Conservation (phyloP, 2,329 filamentous ascomycete species). For the Alternaria viburni region DNA sequence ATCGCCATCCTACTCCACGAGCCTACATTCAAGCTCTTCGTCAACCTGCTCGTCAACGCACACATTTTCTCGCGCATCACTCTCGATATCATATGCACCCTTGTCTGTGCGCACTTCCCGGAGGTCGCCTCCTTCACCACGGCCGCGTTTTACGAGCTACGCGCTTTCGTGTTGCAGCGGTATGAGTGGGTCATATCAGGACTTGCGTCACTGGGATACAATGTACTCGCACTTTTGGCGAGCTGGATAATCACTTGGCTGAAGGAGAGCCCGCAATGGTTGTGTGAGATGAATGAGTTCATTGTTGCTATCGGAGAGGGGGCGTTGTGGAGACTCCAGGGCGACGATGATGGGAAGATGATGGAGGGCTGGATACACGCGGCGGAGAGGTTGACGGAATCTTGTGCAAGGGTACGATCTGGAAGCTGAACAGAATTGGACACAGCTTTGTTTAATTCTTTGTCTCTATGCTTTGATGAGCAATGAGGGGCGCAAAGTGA, state of each 20-base stretch:
- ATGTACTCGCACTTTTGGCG: background rate
- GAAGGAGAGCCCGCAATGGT: background rate
- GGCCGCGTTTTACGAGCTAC: background rate
- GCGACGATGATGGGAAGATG: background rate
- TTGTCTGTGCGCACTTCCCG: background rate
- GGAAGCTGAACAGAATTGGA: background rate
- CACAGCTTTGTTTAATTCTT: no score
- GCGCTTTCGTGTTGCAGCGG: background rate
- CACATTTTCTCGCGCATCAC: background rate
- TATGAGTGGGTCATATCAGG: background rate
- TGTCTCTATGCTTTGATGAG: no score
- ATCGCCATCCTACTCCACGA: background rate
- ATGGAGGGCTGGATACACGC: background rate
- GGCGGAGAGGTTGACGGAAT: background rate
- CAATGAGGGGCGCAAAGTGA: background rate
- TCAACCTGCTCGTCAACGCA: background rate
- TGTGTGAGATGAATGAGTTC: background rate
- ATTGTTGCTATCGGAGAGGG: background rate
- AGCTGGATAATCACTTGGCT: background rate
- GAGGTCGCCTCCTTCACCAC: background rate
- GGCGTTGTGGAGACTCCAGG: background rate
- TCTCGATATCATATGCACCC: background rate
- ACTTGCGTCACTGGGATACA: background rate
- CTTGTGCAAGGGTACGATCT: background rate
- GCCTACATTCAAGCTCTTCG: background rate